Evolutionary conservation across 345 rosid species (phyloP).

Genomic region (Pistacia atlantica): DNA sequence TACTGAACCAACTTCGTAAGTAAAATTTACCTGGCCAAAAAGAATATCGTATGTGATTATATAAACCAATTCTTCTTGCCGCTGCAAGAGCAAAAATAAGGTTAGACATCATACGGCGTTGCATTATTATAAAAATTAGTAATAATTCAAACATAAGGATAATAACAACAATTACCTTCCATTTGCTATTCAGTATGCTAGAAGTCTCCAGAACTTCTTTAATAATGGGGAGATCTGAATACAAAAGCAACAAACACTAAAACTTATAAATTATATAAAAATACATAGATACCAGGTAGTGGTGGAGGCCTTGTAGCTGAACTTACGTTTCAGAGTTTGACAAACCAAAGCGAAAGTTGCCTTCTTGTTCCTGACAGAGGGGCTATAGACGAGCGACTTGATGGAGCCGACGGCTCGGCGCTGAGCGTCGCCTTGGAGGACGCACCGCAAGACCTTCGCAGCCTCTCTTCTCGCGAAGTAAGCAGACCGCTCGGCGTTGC

Average conservation of each 20-base stretch:
- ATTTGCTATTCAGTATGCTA: constrained; percentile 57
- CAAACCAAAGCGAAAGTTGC: constrained; percentile 94
- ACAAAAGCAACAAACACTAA: constrained; percentile 6
- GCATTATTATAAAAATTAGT: neutral
- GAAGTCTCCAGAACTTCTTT: constrained; percentile 71
- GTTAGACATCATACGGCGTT: neutral
- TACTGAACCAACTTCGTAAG: neutral
- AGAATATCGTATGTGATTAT: constrained; percentile 71
- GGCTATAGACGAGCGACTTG: constrained; percentile 80
- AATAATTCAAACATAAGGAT: neutral
- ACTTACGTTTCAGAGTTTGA: constrained; percentile 84
- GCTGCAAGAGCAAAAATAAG: constrained; percentile 44
- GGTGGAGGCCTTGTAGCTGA: neutral
- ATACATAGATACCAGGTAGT: neutral
- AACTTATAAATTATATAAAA: neutral
- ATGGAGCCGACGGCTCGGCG: constrained; percentile 80
- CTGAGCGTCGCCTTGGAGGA: constrained; percentile 79
- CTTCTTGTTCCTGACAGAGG: constrained; percentile 75
- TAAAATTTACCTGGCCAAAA: constrained; percentile 64
- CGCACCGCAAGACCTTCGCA: constrained; percentile 62
- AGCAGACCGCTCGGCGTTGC: constrained; percentile 64
- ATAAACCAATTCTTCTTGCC: constrained; percentile 70
- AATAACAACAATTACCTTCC: constrained; percentile 58
- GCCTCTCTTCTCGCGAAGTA: constrained; percentile 87
- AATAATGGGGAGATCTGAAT: constrained; percentile 67